Percentiles rank a stretch among this genome's conserved stretches.
Conservation (phyloP, 495 filamentous ascomycete genomes). For the Penicillium ochrochloron region DNA sequence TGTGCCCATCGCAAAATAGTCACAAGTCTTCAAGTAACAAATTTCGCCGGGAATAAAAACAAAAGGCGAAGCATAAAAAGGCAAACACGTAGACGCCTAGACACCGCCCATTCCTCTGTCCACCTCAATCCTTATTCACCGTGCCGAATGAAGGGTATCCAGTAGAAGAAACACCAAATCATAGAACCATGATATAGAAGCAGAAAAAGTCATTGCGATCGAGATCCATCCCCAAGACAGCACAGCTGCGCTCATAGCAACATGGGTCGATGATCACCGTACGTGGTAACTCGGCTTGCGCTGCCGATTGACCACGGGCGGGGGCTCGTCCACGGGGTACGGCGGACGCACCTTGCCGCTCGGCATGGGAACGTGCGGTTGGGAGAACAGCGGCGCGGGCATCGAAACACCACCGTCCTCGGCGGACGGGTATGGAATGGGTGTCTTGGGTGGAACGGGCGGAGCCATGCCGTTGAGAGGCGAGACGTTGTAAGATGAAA, state of each 20-base stretch:
- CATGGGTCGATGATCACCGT: conserved; percentile 41
- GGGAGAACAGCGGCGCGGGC: conserved; percentile 38
- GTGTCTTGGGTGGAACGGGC: conserved; percentile 84
- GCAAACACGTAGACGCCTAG: conserved; percentile 18
- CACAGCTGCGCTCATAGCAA: background rate
- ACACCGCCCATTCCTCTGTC: conserved; percentile 12
- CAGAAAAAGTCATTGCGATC: background rate
- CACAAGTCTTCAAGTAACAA: background rate
- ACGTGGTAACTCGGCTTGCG: conserved; percentile 80
- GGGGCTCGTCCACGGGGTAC: conserved; percentile 84
- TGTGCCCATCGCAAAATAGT: background rate
- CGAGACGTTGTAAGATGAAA: conserved; percentile 38
- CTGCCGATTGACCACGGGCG: conserved; percentile 79
- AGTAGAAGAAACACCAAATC: conserved; percentile 25
- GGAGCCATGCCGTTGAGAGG: conserved; percentile 62
- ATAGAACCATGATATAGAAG: conserved; percentile 10
- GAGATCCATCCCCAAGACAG: background rate
- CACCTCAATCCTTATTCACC: conserved; percentile 17
- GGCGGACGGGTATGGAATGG: conserved; percentile 59
- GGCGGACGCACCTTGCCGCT: conserved; percentile 56
- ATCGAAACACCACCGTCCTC: conserved; percentile 40
- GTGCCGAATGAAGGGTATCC: conserved; percentile 36
- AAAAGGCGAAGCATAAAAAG: background rate
- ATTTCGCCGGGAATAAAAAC: background rate
- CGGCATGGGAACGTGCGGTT: conserved; percentile 19